Evolutionary conservation across 768 basidiomycete species (phyloP), one percentile per base, ranked within the genome.

Genomic region (Auriscalpium microsporum): DNA sequence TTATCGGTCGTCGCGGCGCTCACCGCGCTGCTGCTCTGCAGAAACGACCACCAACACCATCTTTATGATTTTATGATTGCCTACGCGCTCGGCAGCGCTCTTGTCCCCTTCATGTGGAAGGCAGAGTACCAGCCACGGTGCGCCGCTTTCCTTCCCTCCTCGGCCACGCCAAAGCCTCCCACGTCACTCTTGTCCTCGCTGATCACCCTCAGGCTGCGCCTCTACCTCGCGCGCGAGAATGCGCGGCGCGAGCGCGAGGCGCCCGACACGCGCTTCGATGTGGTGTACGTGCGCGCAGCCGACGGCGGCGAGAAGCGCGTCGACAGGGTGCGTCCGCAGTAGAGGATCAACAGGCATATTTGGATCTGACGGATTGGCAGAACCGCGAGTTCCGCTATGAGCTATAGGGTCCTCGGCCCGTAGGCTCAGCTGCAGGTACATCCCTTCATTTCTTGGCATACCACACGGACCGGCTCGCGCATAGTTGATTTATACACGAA

Each of bases 341-440:
- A 11, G 19, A 23, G 23, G 11, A 38, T 50, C 48, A 50, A 57
- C 55, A 86, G 83, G 80, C 78, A 50, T 86, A 87, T 80, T 78
- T 89, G 44, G 87, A 89, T 67, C 75, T 89, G 48, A 89, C 87
- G 11, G 87, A 89, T 59, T 73, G 73, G 10, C 78, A 88, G 68
- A 90, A 90, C 61, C 77, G 75, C 44, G 84, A 87, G 54, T 90
- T 86, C 75, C 78, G 86, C 48, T 90, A 87, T 64, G 73, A 80
- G 9, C 69, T 87, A 45, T 86, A 40, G 38, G 5, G 23, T n/a
- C 23, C 23, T 28, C 23, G 5, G 23, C 23, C 23, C 5, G 23
- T 28, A 28, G 23, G 23, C 23, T 5, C 23, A 28, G 23, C 3
- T 28, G 5, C 23, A 28, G 2, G 3, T 5, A 5, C 23, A 28